A percentile compares a stretch with the other conserved stretches of the same genome.
Conservation (phyloP, 805 yeast species). For the Starmerella ratchasimensis region DNA sequence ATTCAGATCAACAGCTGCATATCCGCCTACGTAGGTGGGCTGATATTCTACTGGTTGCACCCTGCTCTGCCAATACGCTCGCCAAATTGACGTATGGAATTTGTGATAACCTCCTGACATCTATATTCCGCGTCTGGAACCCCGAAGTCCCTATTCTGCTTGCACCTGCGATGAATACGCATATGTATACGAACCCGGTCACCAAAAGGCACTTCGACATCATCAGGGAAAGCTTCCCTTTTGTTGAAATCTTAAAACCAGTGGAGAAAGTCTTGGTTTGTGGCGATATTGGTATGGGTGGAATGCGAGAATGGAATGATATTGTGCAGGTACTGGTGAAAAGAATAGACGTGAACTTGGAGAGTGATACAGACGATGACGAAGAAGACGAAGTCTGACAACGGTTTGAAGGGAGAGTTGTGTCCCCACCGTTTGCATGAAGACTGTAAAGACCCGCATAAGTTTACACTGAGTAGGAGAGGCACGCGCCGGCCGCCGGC, state of each 20-base stretch:
- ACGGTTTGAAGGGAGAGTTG: no score
- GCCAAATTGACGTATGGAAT: slow-evolving; percentile 81
- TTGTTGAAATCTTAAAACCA: slow-evolving; percentile 81
- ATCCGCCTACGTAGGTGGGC: slow-evolving; percentile 95
- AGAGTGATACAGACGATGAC: slow-evolving; percentile 22
- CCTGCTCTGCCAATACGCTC: slow-evolving; percentile 83
- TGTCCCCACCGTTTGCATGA: no score
- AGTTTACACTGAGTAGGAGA: no score
- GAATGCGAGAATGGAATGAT: slow-evolving; percentile 95
- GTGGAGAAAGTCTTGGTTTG: slow-evolving; percentile 89
- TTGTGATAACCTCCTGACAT: slow-evolving; percentile 81
- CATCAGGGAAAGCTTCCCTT: slow-evolving; percentile 76
- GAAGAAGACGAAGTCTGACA: slow-evolving; percentile 1
- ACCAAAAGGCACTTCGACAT: slow-evolving; percentile 70
- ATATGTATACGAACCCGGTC: slow-evolving; percentile 77
- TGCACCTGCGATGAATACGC: slow-evolving; percentile 95
- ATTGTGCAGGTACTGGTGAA: slow-evolving; percentile 70
- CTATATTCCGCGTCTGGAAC: slow-evolving; percentile 90
- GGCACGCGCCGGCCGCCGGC: no score
- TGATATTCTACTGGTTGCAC: slow-evolving; percentile 80
- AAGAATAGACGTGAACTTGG: slow-evolving; percentile 24
- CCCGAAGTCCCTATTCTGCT: slow-evolving; percentile 76
- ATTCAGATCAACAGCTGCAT: slow-evolving; percentile 75
- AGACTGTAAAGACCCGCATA: no score
- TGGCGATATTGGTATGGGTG: slow-evolving; percentile 98